Conservation (phyloP, 768 basidiomycete genomes). For the Lepiota brunneoincarnata region DNA sequence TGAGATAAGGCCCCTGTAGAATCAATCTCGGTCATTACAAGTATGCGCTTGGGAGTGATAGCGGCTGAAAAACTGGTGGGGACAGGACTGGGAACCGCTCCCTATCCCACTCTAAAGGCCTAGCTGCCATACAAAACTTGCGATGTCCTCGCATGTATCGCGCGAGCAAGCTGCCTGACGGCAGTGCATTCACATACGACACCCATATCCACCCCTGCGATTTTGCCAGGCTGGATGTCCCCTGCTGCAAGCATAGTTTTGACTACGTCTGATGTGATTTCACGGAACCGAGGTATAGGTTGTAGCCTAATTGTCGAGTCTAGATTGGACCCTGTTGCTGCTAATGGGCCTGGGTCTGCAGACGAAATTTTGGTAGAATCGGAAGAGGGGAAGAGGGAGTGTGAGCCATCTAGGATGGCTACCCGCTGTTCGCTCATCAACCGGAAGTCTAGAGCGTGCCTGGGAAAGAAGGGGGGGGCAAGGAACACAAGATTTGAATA, state of each 20-base stretch:
- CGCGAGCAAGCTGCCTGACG: conserved; percentile 45
- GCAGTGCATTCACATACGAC: conserved; percentile 53
- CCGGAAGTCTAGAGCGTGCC: conserved; percentile 80
- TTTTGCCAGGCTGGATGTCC: conserved; percentile 30
- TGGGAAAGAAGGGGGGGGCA: conserved; percentile 22
- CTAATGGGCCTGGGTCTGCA: not conserved
- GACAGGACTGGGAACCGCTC: no score
- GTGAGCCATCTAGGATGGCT: conserved; percentile 71
- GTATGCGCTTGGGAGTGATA: not conserved
- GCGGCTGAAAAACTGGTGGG: not conserved
- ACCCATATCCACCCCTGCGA: conserved; percentile 60
- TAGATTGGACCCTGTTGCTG: conserved; percentile 9
- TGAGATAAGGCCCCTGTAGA: not conserved
- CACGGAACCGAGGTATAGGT: conserved; percentile 58
- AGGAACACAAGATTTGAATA: not conserved
- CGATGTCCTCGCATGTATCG: conserved; percentile 48
- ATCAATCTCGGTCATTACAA: not conserved
- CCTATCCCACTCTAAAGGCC: no score
- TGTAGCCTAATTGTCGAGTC: conserved; percentile 36
- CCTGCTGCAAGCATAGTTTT: conserved; percentile 33
- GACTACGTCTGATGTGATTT: conserved; percentile 50
- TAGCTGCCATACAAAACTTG: conserved; percentile 9
- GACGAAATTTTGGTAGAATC: conserved; percentile 15
- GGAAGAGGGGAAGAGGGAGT: conserved; percentile 45
- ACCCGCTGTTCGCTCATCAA: conserved; percentile 66